Base-by-base conservation (phyloP, 208 protist genomes). In the Porcisia hertigi region DNA sequence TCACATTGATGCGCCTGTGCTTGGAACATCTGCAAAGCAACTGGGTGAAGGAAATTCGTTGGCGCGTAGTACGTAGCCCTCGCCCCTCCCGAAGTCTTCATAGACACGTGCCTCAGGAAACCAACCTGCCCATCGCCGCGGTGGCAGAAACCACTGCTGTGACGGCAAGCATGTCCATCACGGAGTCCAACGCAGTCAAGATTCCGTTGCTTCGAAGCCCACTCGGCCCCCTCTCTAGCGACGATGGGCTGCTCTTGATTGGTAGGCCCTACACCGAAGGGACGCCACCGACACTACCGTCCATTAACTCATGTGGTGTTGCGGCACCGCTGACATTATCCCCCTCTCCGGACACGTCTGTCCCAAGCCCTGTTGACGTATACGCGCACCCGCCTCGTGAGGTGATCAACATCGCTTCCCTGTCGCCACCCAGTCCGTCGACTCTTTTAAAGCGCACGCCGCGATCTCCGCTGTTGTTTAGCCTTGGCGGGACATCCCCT, bases 1-100 rank as follows among this genome's bases (percentile, higher is more conserved):
- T 55, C 16, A 45, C 55, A 2, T 47, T 77, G 49, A 36, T 53
- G 1, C 65, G 54, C 14, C 64, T 71, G 65, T 55, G 73, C 6
- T 45, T 72, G 18, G 59, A 41, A 14, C 73, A 73, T 55, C n/a
- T 79, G 39, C 30, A 58, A 34, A 49, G 70, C 65, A 30, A 45
- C 30, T 66, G 73, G 30, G 65, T 73, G 58, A 73, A 79, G 45
- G 49, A 78, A 34, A 12, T 25, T 9, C 47, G 47, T 11, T 36
- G 14, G 36, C 49, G 23, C 16, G 30, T 49, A 25, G 12, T 62
- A 3, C 57, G 25, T 23, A 62, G 57, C 57, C 57, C 57, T 36
- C 57, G 57, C n/a, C 18, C 25, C 3, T 36, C 25, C 0, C n/a
- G 18, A 5, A 52, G 47, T 14, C 47, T 52, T 52, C 47, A 52